Conservation (phyloP, 2,329 filamentous ascomycete genomes). For the Claviceps sp. region DNA sequence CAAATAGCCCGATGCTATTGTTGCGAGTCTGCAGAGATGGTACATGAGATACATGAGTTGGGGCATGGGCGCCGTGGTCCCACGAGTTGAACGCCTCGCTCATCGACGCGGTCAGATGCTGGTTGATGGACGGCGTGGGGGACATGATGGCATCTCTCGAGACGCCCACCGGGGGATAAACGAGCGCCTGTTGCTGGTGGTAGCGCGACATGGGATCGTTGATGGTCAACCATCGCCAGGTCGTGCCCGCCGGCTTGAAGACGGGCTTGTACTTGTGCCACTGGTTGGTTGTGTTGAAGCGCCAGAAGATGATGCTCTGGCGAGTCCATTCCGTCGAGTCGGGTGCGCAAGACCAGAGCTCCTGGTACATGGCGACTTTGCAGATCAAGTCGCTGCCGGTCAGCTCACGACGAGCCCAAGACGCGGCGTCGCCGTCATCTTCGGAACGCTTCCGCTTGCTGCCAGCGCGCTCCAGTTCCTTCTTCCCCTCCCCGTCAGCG, state of each 20-base stretch:
- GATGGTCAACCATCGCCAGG: constrained; percentile 49
- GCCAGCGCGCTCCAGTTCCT: constrained; percentile 20
- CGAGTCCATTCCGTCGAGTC: constrained; percentile 37
- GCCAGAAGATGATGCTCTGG: constrained; percentile 50
- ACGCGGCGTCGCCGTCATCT: constrained; percentile 26
- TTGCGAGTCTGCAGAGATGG: constrained; percentile 20
- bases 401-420: constrained; percentile 24
- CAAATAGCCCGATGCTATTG: constrained; percentile 28
- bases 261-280: constrained; percentile 35
- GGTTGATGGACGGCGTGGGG: constrained; percentile 33
- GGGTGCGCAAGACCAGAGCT: constrained; percentile 44
- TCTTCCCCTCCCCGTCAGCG: constrained; percentile 21
- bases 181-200: constrained; percentile 36
- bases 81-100: constrained; percentile 43
- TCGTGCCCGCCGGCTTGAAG: constrained; percentile 39
- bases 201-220: constrained; percentile 46
- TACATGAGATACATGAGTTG: constrained; percentile 18
- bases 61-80: constrained; percentile 19
- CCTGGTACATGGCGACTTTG: constrained; percentile 54
- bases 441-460: constrained; percentile 27
- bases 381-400: constrained; percentile 44
- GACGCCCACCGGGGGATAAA: constrained; percentile 21
- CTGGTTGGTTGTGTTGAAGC: constrained; percentile 40
- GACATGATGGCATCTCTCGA: constrained; percentile 37
- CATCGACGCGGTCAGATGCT: constrained; percentile 42